Percentiles rank a stretch among this genome's conserved stretches.
Conservation (phyloP, 495 filamentous ascomycete species). For the Lasiosphaeris hirsuta region DNA sequence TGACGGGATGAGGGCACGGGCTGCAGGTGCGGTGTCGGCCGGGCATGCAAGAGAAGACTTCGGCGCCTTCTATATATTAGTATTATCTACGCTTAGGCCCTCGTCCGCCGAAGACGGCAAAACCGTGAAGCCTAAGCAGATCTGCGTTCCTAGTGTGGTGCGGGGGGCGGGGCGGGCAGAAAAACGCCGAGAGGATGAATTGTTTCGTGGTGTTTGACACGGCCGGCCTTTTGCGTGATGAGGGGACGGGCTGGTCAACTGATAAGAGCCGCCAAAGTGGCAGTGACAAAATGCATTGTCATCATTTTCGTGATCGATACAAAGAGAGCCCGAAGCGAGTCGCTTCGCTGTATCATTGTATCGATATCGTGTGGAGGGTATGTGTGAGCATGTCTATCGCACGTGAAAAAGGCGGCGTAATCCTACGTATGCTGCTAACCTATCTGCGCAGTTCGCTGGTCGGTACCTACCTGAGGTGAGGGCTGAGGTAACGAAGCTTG, state of each 20-base stretch:
- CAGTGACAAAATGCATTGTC: too few species aligned
- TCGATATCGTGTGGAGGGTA: too few species aligned
- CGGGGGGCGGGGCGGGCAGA: slow-evolving; percentile 12
- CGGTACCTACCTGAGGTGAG: too few species aligned
- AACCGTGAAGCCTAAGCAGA: slow-evolving; percentile 9
- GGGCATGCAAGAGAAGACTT: slow-evolving; percentile 23
- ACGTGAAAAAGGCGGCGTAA: too few species aligned
- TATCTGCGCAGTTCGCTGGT: too few species aligned
- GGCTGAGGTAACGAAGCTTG: too few species aligned
- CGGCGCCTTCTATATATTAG: slow-evolving; percentile 17
- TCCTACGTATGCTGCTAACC: too few species aligned
- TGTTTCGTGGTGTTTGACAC: neutral
- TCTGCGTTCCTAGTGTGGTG: slow-evolving; percentile 1
- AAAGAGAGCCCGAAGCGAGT: too few species aligned
- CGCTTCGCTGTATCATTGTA: too few species aligned
- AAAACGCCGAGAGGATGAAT: slow-evolving; percentile 22
- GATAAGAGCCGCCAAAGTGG: too few species aligned
- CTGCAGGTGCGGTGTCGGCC: neutral
- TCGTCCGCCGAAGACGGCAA: neutral
- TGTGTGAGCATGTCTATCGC: too few species aligned
- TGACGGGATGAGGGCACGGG: neutral
- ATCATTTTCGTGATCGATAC: too few species aligned
- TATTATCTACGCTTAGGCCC: slow-evolving; percentile 4
- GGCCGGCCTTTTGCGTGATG: neutral
- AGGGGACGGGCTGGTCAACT: slow-evolving; percentile 8